phyloP scores from a whole-genome alignment of 106 monocot species.

The Dioscorea alata region DNA sequence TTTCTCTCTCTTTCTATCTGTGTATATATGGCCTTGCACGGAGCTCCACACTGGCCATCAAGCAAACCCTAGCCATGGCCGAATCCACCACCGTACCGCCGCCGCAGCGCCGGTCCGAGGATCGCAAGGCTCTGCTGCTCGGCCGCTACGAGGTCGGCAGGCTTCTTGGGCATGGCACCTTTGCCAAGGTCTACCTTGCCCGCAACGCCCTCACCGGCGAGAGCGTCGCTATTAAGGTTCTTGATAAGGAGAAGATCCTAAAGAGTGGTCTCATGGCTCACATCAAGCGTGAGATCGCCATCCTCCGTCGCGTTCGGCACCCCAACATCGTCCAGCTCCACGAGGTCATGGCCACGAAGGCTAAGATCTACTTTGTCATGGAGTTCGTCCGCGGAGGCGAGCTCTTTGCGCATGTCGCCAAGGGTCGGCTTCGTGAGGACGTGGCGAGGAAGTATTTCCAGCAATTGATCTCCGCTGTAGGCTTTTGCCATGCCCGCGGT shows the following conservation, averaged over 20 bases:
- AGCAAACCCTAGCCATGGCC: too few relatives aligned
- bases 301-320: slow-evolving; percentile 34
- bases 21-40: too few relatives aligned
- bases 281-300: slow-evolving; percentile 32
- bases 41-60: too few relatives aligned
- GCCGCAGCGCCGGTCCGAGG: not conserved
- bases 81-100: too few relatives aligned
- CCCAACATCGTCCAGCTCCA: slow-evolving; percentile 25
- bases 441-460: slow-evolving; percentile 47
- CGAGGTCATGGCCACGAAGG: slow-evolving; percentile 30
- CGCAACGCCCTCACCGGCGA: slow-evolving; percentile 14
- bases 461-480: slow-evolving; percentile 73
- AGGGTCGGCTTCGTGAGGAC: slow-evolving; percentile 33
- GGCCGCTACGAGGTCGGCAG: slow-evolving; percentile 33
- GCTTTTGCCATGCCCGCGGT: slow-evolving; percentile 75
- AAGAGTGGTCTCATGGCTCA: slow-evolving; percentile 20
- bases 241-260: slow-evolving; percentile 34
- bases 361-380: slow-evolving; percentile 41
- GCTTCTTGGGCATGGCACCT: slow-evolving; percentile 28
- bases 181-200: slow-evolving; percentile 37
- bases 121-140: slow-evolving; percentile 13
- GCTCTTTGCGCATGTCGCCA: slow-evolving; percentile 27
- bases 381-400: slow-evolving; percentile 40
- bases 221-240: slow-evolving; percentile 33
- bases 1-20: too few relatives aligned